Base-by-base conservation (phyloP, 345 rosid species). In the Eutrema yunnanense region DNA sequence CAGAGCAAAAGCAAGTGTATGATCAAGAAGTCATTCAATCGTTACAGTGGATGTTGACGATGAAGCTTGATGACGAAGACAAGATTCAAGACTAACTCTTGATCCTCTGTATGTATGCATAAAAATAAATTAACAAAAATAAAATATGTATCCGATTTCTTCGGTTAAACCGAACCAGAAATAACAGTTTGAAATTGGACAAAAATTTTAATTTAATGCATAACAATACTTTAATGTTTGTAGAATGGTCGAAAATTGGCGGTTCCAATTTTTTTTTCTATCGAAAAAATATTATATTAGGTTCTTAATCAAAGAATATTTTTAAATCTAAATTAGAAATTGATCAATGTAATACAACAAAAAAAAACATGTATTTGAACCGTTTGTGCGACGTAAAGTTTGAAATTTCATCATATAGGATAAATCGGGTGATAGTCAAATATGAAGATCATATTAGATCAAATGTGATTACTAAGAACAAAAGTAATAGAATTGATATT, bases 11-110 rank as follows among this genome's bases (percentile, higher is more conserved):
- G 71, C 84, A 81, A 58, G 76, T 76, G 5, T 80, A 79, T 48
- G 88, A 88, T 51, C 74, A 78, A 64, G 70, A 85, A 80, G 80
- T 89, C 65, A 91, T 94, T 57, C 85, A 83, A 37, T 83, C 86
- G 6, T 65, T 88, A 75, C 81, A 90, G 69, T 87, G 85, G 84
- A 75, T 79, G 68, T 65, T 82, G 19, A 22, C 26, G 26, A 74
- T 67, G 80, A 84, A 80, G 71, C 79, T 75, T 22, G 94, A 89
- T 16, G 70, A 75, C 36, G 16, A 61, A 16, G 54, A 59, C 3
- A 51, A 32, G 62, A 74, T 56, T 73, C 46, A 46, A 65, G 16
- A 49, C 37, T 40, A 63, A 9, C 54, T 51, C 54, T 27, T 72
- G 32, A 3, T 53, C 44, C 44, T 53, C 37, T 32, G 3, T 58